Percentiles rank a stretch among this genome's conserved stretches.
Conservation (phyloP, 306 rosid species). For the Pterocarpus santalinus region DNA sequence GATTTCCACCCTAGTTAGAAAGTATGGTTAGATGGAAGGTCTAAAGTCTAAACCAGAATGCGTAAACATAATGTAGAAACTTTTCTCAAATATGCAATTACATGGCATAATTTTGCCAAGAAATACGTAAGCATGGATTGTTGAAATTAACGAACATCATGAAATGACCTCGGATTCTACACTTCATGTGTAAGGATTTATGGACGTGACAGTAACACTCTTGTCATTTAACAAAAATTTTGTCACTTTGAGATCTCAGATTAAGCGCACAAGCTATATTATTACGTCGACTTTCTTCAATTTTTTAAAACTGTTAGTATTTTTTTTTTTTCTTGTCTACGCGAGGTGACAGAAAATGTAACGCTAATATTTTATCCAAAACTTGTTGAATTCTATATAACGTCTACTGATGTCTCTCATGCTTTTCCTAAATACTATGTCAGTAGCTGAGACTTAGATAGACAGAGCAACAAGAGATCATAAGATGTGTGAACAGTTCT, state of each 20-base stretch:
- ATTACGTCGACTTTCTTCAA: neutral
- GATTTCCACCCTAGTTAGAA: too few species aligned
- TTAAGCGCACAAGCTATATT: neutral
- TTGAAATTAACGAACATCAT: neutral
- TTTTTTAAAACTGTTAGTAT: neutral
- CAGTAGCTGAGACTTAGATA: slow-evolving; percentile 34
- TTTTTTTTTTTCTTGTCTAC: too few species aligned
- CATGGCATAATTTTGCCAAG: neutral
- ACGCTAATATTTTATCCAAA: too few species aligned
- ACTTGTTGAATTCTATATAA: neutral
- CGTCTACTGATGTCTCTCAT: neutral
- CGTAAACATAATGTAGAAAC: neutral
- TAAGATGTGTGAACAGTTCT: too few species aligned
- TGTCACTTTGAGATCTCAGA: neutral
- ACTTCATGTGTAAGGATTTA: neutral
- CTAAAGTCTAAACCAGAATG: neutral
- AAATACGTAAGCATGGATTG: too few species aligned
- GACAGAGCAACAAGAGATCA: slow-evolving; percentile 33
- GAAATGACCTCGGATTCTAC: neutral
- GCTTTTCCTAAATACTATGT: slow-evolving; percentile 17
- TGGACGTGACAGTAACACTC: neutral
- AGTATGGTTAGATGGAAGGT: neutral
- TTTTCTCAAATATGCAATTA: neutral
- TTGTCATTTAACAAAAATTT: neutral
- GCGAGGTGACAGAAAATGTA: neutral